Conservation (phyloP, 2,329 filamentous ascomycete species). For the Cucurbitaria berberidis region DNA sequence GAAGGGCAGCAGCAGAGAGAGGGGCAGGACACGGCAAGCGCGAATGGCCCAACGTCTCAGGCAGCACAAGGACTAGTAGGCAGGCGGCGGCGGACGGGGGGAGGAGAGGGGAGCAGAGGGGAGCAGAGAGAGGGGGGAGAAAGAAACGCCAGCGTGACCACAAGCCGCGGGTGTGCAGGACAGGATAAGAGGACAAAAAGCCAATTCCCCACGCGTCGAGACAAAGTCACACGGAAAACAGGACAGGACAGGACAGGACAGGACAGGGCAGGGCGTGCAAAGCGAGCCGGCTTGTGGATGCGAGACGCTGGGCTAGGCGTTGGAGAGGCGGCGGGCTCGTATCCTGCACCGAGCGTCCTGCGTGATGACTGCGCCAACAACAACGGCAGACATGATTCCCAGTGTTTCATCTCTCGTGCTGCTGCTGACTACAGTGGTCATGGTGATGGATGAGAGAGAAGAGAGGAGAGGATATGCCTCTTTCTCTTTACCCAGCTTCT, state of each 20-base stretch:
- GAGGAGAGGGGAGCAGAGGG: too few relatives aligned
- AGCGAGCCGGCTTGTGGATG: slow-evolving; percentile 7
- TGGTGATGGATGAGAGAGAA: too few relatives aligned
- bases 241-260: not conserved
- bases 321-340: slow-evolving; percentile 8
- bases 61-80: slow-evolving; percentile 5
- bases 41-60: slow-evolving; percentile 2
- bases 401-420: slow-evolving; percentile 10
- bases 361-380: slow-evolving; percentile 9
- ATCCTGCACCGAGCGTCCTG: slow-evolving; percentile 9
- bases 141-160: slow-evolving; percentile 11
- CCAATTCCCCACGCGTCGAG: too few relatives aligned
- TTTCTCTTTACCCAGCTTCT: too few relatives aligned
- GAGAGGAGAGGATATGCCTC: too few relatives aligned
- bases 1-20: slow-evolving; percentile 7
- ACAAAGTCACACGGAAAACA: not conserved
- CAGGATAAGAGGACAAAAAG: not conserved
- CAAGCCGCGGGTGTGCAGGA: slow-evolving; percentile 4
- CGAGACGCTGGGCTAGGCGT: too few relatives aligned
- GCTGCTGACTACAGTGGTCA: too few relatives aligned
- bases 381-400: slow-evolving; percentile 11
- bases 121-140: too few relatives aligned
- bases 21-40: slow-evolving; percentile 16
- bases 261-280: slow-evolving; percentile 5
- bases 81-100: too few relatives aligned